Base-by-base conservation (phyloP, 192 early-diverging fungal species). In the Mortierella hygrophila region DNA sequence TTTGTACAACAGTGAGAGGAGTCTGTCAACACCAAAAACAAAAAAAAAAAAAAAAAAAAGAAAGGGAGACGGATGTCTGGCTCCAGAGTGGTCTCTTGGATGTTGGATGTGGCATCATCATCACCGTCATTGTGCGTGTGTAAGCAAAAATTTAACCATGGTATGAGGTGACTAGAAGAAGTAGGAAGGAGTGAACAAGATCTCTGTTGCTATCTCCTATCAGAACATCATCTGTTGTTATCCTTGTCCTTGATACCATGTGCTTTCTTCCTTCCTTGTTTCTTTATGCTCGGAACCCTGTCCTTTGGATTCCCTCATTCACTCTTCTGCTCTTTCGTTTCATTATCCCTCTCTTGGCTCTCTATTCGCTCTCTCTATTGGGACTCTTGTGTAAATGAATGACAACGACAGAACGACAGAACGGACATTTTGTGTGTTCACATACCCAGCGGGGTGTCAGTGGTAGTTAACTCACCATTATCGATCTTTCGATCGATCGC, bases 401-500 rank as follows among this genome's bases (percentile, higher is more conserved):
- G 3, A 7, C 23, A 57, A n/a, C 55, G 2, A 21, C 52, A 15
- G 16, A 13, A 29, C 29, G 47, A 52, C 60, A 32, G 26, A 29
- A 65, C 29, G 29, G n/a, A 35, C 60, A 65, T 65, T 65, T 65
- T 52, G 49, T 21, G 49, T 21, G 26, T 65, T 32, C 29, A 32
- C 29, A 55, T 65, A 29, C 60, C 10, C 23, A 18, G 49, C 49
- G 49, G 49, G 49, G 49, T 52, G 13, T 52, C 16, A 20, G 44
- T 15, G 7, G n/a, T 15, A 13, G 49, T 52, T n/a, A n/a, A 21
- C 49, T 20, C 49, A 52, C 20, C 20, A 52, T 26, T 57, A 26
- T 57, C n/a, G 55, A 57, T 57, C 55, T 57, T 55, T 32, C 60
- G 60, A 65, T 65, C 60, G 60, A 65, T 65, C 60, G 60, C 60